A percentile compares a stretch with the other conserved stretches of the same genome.
These are phyloP conservation scores for Hondaea fermentalgiana DNA, from an alignment of 108 stramenopile species.

Conservation along the genomic window DNA sequence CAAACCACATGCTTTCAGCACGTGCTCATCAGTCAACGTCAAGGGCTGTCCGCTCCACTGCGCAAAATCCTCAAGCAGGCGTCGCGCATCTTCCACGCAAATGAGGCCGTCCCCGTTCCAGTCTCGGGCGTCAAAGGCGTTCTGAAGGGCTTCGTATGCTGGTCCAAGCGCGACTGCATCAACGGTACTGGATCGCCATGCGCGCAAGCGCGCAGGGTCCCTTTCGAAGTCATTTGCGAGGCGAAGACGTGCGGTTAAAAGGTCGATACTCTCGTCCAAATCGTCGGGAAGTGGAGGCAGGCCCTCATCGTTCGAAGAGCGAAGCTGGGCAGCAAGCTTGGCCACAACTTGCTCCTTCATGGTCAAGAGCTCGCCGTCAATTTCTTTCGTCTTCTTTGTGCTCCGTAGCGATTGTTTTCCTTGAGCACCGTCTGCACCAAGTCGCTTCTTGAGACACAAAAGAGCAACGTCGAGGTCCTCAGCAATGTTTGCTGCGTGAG, in stretches of 20 bases:
- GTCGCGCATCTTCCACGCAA: neutral
- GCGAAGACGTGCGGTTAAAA: neutral
- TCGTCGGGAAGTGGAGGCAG: neutral
- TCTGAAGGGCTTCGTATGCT: neutral
- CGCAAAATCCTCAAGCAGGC: neutral
- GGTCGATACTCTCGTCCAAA: neutral
- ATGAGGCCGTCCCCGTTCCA: slow-evolving; percentile 9
- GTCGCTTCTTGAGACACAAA: neutral
- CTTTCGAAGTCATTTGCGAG: neutral
- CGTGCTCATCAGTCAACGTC: neutral
- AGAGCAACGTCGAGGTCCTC: neutral
- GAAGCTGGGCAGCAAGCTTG: neutral
- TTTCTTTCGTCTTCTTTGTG: neutral
- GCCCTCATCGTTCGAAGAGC: neutral
- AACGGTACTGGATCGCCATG: neutral
- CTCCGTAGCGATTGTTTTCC: neutral
- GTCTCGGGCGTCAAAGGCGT: neutral
- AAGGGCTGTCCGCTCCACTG: neutral
- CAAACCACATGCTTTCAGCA: neutral
- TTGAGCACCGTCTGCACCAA: neutral
- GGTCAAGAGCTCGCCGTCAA: neutral
- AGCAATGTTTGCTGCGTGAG: neutral
- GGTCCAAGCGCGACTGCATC: neutral
- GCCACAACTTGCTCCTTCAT: neutral
- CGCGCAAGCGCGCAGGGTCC: neutral